phyloP scores from a whole-genome alignment of 1,284 basidiomycete genomes.

The Trametes versicolor region DNA sequence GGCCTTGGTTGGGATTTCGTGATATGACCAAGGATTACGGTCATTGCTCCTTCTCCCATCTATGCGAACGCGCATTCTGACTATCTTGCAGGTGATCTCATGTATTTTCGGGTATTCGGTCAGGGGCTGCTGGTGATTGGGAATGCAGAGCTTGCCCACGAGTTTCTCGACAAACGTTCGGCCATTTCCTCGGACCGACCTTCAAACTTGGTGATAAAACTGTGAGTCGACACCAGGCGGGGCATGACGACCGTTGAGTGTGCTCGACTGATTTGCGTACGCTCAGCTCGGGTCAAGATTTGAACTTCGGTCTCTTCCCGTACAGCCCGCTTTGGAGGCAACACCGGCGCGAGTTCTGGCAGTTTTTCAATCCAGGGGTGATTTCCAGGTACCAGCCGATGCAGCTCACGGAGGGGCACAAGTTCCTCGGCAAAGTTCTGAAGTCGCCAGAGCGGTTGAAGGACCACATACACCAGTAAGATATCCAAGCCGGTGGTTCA shows the following conservation, averaged over 20 bases:
- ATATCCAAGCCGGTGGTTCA: too few relatives aligned
- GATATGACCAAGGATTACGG: conserved; percentile 1
- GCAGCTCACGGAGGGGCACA: conserved; percentile 21
- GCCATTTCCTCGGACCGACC: conserved; percentile 22
- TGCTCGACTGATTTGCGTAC: not conserved
- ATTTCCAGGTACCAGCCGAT: conserved; percentile 9
- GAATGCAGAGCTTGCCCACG: conserved; percentile 15
- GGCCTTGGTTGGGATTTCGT: not conserved
- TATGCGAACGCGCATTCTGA: not conserved
- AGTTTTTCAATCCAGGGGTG: conserved; percentile 28
- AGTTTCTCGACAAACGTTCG: conserved; percentile 28
- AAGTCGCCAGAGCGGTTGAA: not conserved
- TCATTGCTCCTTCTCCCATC: not conserved
- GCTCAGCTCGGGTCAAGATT: conserved; percentile 40
- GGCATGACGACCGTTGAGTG: too few relatives aligned
- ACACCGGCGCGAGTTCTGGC: conserved; percentile 33
- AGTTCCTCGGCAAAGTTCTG: conserved; percentile 27
- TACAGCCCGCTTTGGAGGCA: conserved; percentile 34
- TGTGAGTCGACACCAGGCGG: not conserved
- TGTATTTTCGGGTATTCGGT: not conserved
- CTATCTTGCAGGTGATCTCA: not conserved
- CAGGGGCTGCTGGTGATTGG: conserved; percentile 22
- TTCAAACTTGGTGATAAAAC: not conserved
- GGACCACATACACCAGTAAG: conserved; percentile 11
- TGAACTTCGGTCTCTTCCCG: conserved; percentile 42